Evolutionary conservation across 148 eudicot genomes (phyloP), one percentile per base, ranked within the genome.

Genomic region (Rheum nobile): DNA sequence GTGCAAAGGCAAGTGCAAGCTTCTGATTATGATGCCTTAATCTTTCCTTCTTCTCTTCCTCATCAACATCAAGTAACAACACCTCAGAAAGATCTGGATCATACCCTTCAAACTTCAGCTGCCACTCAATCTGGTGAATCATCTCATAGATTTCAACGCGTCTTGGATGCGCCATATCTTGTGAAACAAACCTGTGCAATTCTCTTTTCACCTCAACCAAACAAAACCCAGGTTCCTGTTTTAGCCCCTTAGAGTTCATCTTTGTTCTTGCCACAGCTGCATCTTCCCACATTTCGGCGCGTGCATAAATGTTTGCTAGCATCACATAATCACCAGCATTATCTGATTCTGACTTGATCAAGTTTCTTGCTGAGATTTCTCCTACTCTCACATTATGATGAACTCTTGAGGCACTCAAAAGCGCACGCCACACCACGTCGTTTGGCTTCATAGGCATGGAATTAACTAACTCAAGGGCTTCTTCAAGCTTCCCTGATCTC

Each of bases 71-170:
- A 31, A 83, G 80, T 71, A 79, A 37, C 34, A 79, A 37, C 34
- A 89, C 83, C 48, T 79, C 80, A 38, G 87, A 89, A 47, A 73
- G 79, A 67, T 89, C 90, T 31, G 90, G 79, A 0, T 65, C 22
- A 76, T 89, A 89, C 46, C 93, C 93, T 76, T 86, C 90, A 77
- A 89, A 89, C 67, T 75, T 86, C 76, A 89, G 65, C 78, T 89
- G 93, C 93, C 93, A 86, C 67, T 89, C 93, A 86, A 89, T 89
- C 71, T 89, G 90, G 73, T 79, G 79, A 41, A 89, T 73, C 88
- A 79, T 86, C 75, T 89, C 93, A 43, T 84, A 83, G 4, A 89
- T 83, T 4, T 80, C 90, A 11, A 73, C 70, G 63, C 83, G 72
- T 6, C 74, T 76, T 17, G 78, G 71, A 43, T 80, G 78, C 5